Evolutionary conservation across 495 filamentous ascomycete genomes (phyloP).

Genomic region (Penicillium macrosclerotiorum): DNA sequence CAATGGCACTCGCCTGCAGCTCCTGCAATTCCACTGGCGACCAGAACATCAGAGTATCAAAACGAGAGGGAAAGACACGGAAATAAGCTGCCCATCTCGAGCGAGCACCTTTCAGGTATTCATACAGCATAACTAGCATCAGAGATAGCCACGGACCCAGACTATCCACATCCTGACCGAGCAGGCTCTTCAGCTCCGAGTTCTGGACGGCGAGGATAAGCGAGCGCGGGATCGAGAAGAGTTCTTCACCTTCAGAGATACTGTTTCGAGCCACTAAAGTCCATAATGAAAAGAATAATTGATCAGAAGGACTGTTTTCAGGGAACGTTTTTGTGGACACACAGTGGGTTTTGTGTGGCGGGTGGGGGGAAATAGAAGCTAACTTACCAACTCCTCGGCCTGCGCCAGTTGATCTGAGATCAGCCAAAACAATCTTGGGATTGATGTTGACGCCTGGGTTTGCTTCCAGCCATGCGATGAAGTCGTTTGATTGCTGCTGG

Average conservation of each 20-base stretch:
- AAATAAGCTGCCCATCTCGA: slow-evolving; percentile 82
- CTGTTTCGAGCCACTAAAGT: slow-evolving; percentile 54
- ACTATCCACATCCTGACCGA: slow-evolving; percentile 42
- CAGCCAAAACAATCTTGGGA: slow-evolving; percentile 52
- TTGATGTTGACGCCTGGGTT: slow-evolving; percentile 52
- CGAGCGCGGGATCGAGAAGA: slow-evolving; percentile 61
- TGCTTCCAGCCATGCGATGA: slow-evolving; percentile 54
- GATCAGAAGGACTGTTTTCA: slow-evolving; percentile 26
- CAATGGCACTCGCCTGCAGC: slow-evolving; percentile 74
- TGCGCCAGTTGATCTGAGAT: slow-evolving; percentile 49
- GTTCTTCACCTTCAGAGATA: slow-evolving; percentile 60
- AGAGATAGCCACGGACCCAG: slow-evolving; percentile 59
- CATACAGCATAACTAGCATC: slow-evolving; percentile 79
- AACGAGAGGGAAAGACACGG: slow-evolving; percentile 69
- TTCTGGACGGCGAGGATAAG: slow-evolving; percentile 53
- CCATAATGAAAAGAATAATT: slow-evolving; percentile 4
- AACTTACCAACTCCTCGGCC: slow-evolving; percentile 62
- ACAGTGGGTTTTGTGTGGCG: slow-evolving; percentile 18
- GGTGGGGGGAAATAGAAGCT: slow-evolving; percentile 10
- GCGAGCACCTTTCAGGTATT: slow-evolving; percentile 57
- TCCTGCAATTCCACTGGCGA: slow-evolving; percentile 63
- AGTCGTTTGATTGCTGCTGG: slow-evolving; percentile 45
- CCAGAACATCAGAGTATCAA: slow-evolving; percentile 95
- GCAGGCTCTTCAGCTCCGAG: slow-evolving; percentile 45
- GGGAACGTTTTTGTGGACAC: slow-evolving; percentile 9